Evolutionary conservation across 768 basidiomycete species (phyloP).

Genomic region (Tricholoma bakamatsutake): DNA sequence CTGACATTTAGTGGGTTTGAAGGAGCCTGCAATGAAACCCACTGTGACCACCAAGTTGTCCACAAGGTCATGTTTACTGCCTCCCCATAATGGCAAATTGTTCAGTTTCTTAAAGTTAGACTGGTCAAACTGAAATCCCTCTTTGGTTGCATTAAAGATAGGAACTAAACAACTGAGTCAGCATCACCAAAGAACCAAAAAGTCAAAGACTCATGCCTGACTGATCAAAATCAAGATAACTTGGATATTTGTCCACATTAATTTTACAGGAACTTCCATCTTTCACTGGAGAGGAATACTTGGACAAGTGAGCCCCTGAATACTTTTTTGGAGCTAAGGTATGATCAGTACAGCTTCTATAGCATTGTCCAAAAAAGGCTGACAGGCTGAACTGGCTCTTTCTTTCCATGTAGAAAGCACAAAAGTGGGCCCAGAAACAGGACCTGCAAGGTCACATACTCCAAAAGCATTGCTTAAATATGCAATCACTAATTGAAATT

Average conservation of each 20-base stretch:
- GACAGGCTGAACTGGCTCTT: neutral
- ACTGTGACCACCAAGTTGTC: neutral
- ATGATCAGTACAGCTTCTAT: neutral
- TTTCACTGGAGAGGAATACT: neutral
- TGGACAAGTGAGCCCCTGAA: neutral
- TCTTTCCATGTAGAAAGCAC: neutral
- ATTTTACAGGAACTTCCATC: neutral
- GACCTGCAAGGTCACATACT: neutral
- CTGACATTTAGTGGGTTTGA: neutral
- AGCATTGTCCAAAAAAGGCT: neutral
- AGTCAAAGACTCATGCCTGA: neutral
- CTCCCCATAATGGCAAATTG: neutral
- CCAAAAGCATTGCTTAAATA: neutral
- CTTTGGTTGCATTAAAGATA: neutral
- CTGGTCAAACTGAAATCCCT: neutral
- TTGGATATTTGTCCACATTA: neutral
- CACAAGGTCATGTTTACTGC: neutral
- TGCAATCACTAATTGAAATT: neutral
- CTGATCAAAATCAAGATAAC: neutral
- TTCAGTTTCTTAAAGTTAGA: neutral
- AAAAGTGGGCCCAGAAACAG: neutral
- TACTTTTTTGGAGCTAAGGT: neutral
- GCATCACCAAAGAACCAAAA: neutral
- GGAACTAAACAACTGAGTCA: neutral
- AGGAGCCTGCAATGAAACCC: neutral